Evolutionary conservation across 371 early-diverging fungal species (phyloP).

Genomic region (Dichotomocladium elegans): DNA sequence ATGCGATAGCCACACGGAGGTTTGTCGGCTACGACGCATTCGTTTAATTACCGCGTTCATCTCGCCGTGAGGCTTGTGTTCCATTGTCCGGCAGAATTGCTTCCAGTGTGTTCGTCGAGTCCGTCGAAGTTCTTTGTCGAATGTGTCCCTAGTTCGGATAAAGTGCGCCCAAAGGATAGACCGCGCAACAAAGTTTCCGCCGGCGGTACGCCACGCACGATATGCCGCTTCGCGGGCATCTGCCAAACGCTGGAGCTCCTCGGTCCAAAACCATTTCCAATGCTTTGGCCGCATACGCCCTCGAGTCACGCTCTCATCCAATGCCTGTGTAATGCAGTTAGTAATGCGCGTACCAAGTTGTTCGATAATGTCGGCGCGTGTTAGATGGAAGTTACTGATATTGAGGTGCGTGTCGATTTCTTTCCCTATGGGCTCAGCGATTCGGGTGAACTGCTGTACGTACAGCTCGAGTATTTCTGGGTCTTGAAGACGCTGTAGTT

Average conservation of each 20-base stretch:
- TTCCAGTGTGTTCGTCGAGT: neutral
- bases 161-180: neutral
- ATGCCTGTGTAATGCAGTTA: neutral
- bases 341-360: neutral
- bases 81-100: conserved; percentile 7
- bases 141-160: neutral
- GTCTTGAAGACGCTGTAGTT: neutral
- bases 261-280: conserved; percentile 6
- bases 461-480: neutral
- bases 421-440: neutral
- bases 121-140: neutral
- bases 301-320: conserved; percentile 3
- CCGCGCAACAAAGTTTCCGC: neutral
- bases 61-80: neutral
- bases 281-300: neutral
- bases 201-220: conserved; percentile 7
- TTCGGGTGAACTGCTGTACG: neutral
- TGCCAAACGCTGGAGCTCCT: neutral
- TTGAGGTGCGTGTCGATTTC: neutral
- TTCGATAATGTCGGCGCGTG: neutral
- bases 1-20: neutral
- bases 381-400: neutral
- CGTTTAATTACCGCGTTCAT: conserved; percentile 1
- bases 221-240: neutral
- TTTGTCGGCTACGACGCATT: neutral